These are phyloP conservation scores for Teunomyces barrocoloradensis DNA, from an alignment of 805 yeast genomes.

Conservation along the genomic window DNA sequence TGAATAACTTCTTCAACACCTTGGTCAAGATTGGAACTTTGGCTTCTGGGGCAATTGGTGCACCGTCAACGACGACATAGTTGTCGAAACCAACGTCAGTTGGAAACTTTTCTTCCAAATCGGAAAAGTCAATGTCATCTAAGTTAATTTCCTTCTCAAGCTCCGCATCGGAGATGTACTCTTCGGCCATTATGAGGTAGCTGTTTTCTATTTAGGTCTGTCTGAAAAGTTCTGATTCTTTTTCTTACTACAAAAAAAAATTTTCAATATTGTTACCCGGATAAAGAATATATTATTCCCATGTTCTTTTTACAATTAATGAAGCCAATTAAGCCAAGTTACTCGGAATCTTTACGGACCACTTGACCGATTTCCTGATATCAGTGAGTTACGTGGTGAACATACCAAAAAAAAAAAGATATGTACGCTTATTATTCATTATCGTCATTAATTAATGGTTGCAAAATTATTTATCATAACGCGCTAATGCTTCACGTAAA, in stretches of 20 bases:
- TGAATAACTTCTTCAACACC: conserved; percentile 79
- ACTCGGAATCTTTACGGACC: no score
- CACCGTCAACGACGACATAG: conserved; percentile 88
- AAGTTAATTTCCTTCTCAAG: conserved; percentile 40
- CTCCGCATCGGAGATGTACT: conserved; percentile 22
- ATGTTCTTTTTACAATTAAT: no score
- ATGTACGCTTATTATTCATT: background rate
- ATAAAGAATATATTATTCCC: background rate
- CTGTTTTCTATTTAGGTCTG: background rate
- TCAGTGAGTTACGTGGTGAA: no score
- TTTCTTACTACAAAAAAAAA: conserved; percentile 3
- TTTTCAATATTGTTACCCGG: background rate
- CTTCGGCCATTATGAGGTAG: conserved; percentile 15
- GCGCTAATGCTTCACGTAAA: conserved; percentile 1
- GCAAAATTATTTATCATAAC: conserved; percentile 1
- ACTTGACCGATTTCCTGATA: no score
- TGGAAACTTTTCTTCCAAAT: conserved; percentile 73
- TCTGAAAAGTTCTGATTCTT: conserved; percentile 1
- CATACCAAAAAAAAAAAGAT: no score
- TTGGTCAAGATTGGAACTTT: conserved; percentile 81
- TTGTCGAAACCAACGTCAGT: conserved; percentile 64
- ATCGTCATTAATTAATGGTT: conserved; percentile 1
- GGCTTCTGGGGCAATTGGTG: conserved; percentile 90
- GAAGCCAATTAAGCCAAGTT: no score
- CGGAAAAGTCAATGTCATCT: conserved; percentile 72